phyloP scores from a whole-genome alignment of 768 basidiomycete species.

The Phanerodontia chrysosporium region DNA sequence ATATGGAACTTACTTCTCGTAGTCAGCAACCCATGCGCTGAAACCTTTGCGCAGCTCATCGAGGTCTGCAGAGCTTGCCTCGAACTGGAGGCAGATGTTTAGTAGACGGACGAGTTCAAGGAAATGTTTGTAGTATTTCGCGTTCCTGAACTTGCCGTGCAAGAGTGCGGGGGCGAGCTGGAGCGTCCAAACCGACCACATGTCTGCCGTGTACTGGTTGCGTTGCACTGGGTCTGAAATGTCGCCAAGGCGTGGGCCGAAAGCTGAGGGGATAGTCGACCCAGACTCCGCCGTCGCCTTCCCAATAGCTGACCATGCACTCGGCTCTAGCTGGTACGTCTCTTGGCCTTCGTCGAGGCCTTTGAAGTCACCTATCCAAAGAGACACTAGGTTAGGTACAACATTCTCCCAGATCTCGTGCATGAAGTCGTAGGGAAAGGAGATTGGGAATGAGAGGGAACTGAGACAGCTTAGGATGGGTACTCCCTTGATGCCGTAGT shows the following conservation, averaged over 20 bases:
- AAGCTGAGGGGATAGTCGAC: conserved; percentile 35
- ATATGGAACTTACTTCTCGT: conserved; percentile 37
- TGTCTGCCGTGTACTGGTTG: conserved; percentile 32
- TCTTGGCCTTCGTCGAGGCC: conserved; percentile 25
- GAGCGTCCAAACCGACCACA: conserved; percentile 35
- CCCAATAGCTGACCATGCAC: conserved; percentile 41
- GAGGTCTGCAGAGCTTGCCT: too few relatives aligned
- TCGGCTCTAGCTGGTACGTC: conserved; percentile 25
- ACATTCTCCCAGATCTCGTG: conserved; percentile 45
- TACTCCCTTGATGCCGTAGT: conserved; percentile 20
- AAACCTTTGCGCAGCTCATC: conserved; percentile 31
- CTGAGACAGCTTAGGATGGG: conserved; percentile 28
- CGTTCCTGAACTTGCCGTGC: conserved; percentile 28
- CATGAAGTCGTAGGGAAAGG: conserved; percentile 48
- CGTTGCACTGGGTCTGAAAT: conserved; percentile 24
- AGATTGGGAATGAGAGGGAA: conserved; percentile 33
- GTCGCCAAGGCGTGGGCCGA: conserved; percentile 33
- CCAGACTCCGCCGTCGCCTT: conserved; percentile 27
- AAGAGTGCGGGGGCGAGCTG: conserved; percentile 37
- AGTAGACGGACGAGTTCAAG: conserved; percentile 35
- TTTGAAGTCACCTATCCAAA: conserved; percentile 41
- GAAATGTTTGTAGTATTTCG: conserved; percentile 40
- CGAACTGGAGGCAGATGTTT: conserved; percentile 33
- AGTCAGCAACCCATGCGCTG: conserved; percentile 32
- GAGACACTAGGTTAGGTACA: conserved; percentile 33